These are phyloP conservation scores for Aspergillus asperescens DNA, from an alignment of 495 filamentous ascomycete species.

Conservation along the genomic window DNA sequence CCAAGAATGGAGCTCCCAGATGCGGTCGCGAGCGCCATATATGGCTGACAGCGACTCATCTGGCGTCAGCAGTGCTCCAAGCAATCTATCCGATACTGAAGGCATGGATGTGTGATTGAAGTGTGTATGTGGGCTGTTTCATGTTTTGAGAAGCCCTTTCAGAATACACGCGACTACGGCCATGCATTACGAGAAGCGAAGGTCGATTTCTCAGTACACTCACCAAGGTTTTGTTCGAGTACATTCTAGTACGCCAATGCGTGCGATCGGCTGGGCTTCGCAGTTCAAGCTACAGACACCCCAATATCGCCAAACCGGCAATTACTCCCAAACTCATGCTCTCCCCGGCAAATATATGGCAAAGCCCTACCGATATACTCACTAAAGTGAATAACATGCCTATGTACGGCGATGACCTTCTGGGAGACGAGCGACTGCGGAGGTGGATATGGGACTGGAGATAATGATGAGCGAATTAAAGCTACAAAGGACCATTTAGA, in stretches of 20 bases:
- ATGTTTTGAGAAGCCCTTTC: background rate
- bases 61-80: slow-evolving; percentile 41
- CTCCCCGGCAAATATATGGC: background rate
- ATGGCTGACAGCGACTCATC: slow-evolving; percentile 35
- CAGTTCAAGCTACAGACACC: background rate
- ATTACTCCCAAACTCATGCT: background rate
- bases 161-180: background rate
- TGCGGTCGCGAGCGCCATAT: slow-evolving; percentile 30
- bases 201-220: background rate
- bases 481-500: background rate
- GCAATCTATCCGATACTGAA: slow-evolving; percentile 38
- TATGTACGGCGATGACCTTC: background rate
- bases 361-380: background rate
- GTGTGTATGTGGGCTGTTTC: background rate
- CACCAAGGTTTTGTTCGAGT: background rate
- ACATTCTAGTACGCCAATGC: background rate
- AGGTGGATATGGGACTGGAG: background rate
- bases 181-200: background rate
- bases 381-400: background rate
- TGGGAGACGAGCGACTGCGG: background rate
- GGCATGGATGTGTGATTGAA: slow-evolving; percentile 35
- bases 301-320: background rate
- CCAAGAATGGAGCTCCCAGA: slow-evolving; percentile 54
- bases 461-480: background rate
- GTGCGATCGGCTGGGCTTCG: background rate